Evolutionary conservation across 1,284 basidiomycete genomes (phyloP), one percentile per base, ranked within the genome.

Genomic region (Trametes hirsuta): DNA sequence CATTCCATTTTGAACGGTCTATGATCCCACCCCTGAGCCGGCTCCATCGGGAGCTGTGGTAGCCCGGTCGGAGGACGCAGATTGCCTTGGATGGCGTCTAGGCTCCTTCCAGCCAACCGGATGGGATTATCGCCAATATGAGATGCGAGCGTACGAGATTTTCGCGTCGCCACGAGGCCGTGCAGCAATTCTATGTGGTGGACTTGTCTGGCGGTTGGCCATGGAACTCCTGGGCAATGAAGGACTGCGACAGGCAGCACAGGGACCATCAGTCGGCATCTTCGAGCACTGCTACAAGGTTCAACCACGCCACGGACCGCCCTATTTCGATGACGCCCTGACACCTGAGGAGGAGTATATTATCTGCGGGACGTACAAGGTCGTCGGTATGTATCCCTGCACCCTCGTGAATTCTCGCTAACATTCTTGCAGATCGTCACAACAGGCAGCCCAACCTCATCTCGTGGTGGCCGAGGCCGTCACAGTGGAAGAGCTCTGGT

Each of bases 381-480:
- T 54, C 24, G 14, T 11, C 4, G 40, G 52, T 59, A 51, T 15
- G 58, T 25, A 22, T 18, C 40, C 18, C 11, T 21, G n/a, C 22
- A 4, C 6, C 15, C 6, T 11, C 5, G 5, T 44, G 14, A 35
- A 5, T 30, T 30, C 21, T 25, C 21, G 37, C 42, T 47, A 21
- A 50, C 22, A n/a, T 12, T 18, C 14, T 22, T 25, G 12, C 34
- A 50, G 46, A 49, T 1, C 18, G 34, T 8, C 18, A 21, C 4
- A 42, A 52, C 49, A 47, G 47, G 22, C 34, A 54, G 9, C 47
- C 41, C 4, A 18, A 39, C 5, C 39, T 30, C 40, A 50, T n/a
- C 49, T 59, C 52, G 10, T 59, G 58, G 58, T 59, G 52, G 58
- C 58, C 52, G 9, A 14, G 47, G 35, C 58, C 58, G 11, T 24